Percentiles rank a stretch among this genome's conserved stretches.
Conservation (phyloP, 2,329 filamentous ascomycete species). For the Trichothecium roseum region DNA sequence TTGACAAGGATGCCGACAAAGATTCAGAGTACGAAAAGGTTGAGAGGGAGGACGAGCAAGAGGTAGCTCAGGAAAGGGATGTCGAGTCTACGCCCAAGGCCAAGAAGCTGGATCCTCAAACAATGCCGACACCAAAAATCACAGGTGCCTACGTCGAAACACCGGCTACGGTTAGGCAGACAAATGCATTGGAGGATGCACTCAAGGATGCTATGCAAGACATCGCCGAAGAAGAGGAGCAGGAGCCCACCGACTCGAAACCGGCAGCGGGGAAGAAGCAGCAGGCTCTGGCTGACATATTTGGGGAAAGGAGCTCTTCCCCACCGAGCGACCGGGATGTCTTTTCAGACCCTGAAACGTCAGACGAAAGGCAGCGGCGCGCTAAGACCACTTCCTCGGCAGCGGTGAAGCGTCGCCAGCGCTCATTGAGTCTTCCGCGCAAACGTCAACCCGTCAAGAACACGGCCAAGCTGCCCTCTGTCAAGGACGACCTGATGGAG, state of each 20-base stretch:
- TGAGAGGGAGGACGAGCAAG: constrained; percentile 8
- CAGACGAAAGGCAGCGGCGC: too few relatives aligned
- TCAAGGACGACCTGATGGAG: constrained; percentile 43
- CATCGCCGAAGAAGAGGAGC: constrained; percentile 1
- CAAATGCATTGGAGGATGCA: constrained; percentile 11
- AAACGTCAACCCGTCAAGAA: constrained; percentile 38
- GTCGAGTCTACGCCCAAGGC: constrained; percentile 37
- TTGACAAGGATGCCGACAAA: too few relatives aligned
- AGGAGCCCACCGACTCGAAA: too few relatives aligned
- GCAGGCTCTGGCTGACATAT: too few relatives aligned
- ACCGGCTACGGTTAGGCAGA: constrained; percentile 34
- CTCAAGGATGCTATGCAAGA: too few relatives aligned
- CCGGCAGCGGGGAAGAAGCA: too few relatives aligned
- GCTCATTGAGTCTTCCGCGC: constrained; percentile 30
- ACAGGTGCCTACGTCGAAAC: constrained; percentile 48
- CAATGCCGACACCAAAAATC: constrained; percentile 42
- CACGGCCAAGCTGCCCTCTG: constrained; percentile 41
- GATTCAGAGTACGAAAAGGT: constrained; percentile 2
- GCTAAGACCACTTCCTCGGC: constrained; percentile 10
- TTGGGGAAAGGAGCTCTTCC: too few relatives aligned
- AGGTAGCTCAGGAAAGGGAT: constrained; percentile 13
- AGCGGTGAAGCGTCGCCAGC: constrained; percentile 13
- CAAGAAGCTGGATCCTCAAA: constrained; percentile 30
- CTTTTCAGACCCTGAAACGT: too few relatives aligned
- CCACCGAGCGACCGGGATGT: too few relatives aligned